Conservation (phyloP, 768 basidiomycete species). For the Rhodosporidiobolus odoratus region DNA sequence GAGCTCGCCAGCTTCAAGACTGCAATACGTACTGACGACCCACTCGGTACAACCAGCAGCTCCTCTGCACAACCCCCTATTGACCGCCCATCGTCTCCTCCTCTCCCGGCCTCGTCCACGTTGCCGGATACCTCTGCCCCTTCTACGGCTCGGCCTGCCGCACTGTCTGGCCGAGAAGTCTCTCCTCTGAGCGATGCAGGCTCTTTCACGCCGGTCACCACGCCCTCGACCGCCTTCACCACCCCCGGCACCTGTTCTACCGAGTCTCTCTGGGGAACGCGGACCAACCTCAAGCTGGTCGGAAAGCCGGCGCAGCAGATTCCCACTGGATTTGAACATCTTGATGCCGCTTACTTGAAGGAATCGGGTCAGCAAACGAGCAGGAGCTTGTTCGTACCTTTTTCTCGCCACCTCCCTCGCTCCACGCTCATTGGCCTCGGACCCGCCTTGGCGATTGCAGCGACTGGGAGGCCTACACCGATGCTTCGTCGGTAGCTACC, state of each 20-base stretch:
- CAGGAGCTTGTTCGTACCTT: conserved; percentile 21
- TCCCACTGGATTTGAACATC: conserved; percentile 5
- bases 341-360: not conserved
- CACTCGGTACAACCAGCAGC: too few relatives aligned
- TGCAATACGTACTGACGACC: too few relatives aligned
- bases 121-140: not conserved
- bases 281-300: too few relatives aligned
- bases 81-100: not conserved
- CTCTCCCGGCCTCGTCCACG: not conserved
- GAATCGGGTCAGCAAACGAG: not conserved
- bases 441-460: not conserved
- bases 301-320: not conserved
- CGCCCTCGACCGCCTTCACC: conserved; percentile 2
- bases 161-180: not conserved
- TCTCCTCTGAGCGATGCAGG: not conserved
- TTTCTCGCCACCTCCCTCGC: not conserved
- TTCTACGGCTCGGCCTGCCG: not conserved
- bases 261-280: not conserved
- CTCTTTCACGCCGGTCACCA: not conserved
- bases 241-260: not conserved
- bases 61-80: too few relatives aligned
- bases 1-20: too few relatives aligned
- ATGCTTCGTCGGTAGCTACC: not conserved
- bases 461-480: conserved; percentile 5
- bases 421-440: too few relatives aligned